Conservation (phyloP, 2,329 filamentous ascomycete species). For the Fusarium penzigii region DNA sequence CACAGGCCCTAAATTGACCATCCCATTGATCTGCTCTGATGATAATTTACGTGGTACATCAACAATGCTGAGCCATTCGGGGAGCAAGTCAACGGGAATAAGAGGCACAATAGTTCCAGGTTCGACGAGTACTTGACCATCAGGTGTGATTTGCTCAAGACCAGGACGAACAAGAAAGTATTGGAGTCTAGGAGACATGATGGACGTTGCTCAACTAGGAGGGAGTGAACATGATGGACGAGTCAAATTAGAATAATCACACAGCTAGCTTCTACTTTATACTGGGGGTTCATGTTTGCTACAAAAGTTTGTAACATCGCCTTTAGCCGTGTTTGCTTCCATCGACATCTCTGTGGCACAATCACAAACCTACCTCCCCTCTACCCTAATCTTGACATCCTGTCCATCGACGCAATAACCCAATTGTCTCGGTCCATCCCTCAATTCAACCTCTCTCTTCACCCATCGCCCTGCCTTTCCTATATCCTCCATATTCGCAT, state of each 20-base stretch:
- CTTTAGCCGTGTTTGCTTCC: background rate
- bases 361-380: slow-evolving; percentile 39
- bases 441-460: slow-evolving; percentile 76
- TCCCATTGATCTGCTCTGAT: slow-evolving; percentile 38
- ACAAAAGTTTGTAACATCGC: background rate
- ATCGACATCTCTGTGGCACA: background rate
- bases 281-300: background rate
- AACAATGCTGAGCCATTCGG: slow-evolving; percentile 44
- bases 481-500: slow-evolving; percentile 23
- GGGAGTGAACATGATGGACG: too few relatives aligned
- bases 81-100: slow-evolving; percentile 55
- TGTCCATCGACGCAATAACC: slow-evolving; percentile 79
- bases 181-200: slow-evolving; percentile 27
- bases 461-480: slow-evolving; percentile 61
- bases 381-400: slow-evolving; percentile 72
- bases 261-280: too few relatives aligned
- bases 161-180: slow-evolving; percentile 47
- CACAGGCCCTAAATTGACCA: slow-evolving; percentile 41
- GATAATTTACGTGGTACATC: slow-evolving; percentile 45
- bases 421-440: slow-evolving; percentile 76
- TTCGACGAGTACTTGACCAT: slow-evolving; percentile 21
- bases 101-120: slow-evolving; percentile 49
- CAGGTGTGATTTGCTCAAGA: slow-evolving; percentile 21
- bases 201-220: background rate
- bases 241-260: too few relatives aligned